Evolutionary conservation across 2,329 filamentous ascomycete species (phyloP).

Genomic region (Neonectria faginata): DNA sequence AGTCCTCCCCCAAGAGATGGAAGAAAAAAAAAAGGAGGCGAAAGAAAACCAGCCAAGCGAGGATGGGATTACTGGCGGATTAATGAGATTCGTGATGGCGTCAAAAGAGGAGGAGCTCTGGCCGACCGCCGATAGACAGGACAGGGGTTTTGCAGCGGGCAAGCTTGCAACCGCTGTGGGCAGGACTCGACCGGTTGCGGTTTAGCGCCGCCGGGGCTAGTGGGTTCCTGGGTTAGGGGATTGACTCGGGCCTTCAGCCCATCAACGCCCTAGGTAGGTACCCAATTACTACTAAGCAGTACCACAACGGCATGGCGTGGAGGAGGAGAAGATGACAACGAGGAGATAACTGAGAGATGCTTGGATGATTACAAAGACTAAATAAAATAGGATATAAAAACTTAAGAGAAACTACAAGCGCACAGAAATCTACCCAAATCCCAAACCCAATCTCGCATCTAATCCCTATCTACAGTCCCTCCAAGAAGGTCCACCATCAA

Average conservation of each 20-base stretch:
- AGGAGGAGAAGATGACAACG: too few relatives aligned
- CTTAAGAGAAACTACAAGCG: too few relatives aligned
- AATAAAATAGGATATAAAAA: too few relatives aligned
- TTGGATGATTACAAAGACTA: too few relatives aligned
- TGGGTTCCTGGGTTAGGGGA: slow-evolving; percentile 13
- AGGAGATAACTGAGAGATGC: too few relatives aligned
- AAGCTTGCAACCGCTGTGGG: neutral
- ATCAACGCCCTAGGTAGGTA: too few relatives aligned
- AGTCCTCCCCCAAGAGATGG: too few relatives aligned
- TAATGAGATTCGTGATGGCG: slow-evolving; percentile 21
- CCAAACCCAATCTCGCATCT: neutral
- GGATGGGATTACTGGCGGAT: neutral
- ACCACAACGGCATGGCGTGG: too few relatives aligned
- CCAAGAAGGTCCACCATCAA: neutral
- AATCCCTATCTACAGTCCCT: too few relatives aligned
- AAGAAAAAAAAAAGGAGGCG: neutral
- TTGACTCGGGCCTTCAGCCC: neutral
- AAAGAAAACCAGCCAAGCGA: neutral
- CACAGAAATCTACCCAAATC: neutral
- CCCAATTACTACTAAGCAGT: too few relatives aligned
- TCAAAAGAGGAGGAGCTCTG: slow-evolving; percentile 14
- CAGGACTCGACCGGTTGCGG: neutral
- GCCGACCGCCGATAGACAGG: neutral
- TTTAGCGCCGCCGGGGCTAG: neutral
- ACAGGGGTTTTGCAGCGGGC: neutral